These are phyloP conservation scores for Fraxinus baroniana DNA, from an alignment of 305 asterid species.

Conservation along the genomic window DNA sequence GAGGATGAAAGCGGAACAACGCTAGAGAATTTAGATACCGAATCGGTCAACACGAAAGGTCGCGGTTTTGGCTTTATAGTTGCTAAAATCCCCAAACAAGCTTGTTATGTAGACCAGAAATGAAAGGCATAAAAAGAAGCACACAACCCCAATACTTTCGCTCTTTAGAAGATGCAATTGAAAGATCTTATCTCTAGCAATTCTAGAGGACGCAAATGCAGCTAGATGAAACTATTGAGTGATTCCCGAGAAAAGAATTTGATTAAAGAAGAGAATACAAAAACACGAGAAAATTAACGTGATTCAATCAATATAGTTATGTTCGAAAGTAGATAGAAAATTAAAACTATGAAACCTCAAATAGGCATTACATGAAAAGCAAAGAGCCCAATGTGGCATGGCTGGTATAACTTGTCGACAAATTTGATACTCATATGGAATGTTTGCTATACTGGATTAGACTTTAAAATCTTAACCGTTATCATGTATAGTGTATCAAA, in stretches of 20 bases:
- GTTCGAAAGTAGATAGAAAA: too few species aligned
- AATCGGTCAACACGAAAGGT: too few species aligned
- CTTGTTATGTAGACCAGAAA: too few species aligned
- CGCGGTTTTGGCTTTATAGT: too few species aligned
- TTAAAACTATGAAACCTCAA: neutral
- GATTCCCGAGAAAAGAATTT: too few species aligned
- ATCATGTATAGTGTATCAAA: neutral
- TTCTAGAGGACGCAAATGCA: neutral
- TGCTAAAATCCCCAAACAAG: too few species aligned
- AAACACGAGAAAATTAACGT: neutral
- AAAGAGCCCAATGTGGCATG: conserved; percentile 31
- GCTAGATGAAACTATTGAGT: neutral
- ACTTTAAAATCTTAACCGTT: neutral
- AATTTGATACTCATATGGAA: neutral
- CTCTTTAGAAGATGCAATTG: neutral
- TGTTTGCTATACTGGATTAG: neutral
- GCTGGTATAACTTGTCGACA: conserved; percentile 25
- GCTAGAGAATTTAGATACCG: too few species aligned
- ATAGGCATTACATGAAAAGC: conserved; percentile 25
- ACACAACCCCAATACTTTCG: too few species aligned
- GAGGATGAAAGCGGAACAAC: too few species aligned
- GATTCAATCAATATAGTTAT: too few species aligned
- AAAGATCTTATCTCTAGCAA: neutral
- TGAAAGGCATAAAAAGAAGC: too few species aligned
- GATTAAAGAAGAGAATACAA: neutral